These are phyloP conservation scores for Ceratocystiopsis sp. DNA, from an alignment of 2,329 filamentous ascomycete genomes.

Conservation along the genomic window DNA sequence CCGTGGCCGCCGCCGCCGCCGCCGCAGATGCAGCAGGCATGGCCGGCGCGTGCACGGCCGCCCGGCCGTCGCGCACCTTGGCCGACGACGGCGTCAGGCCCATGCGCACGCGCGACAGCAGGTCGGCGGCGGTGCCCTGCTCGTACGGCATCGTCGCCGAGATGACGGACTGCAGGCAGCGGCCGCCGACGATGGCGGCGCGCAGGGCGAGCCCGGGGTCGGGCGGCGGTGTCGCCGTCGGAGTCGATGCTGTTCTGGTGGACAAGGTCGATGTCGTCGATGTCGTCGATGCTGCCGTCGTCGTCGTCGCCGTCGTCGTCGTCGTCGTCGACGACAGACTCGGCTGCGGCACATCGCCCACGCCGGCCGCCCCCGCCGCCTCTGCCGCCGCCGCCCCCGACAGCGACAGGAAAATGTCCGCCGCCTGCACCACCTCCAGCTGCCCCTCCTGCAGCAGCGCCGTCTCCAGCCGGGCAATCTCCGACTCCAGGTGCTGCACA, in stretches of 20 bases:
- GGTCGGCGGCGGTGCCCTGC: constrained; percentile 13
- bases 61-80: constrained; percentile 2
- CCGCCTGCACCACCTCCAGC: constrained; percentile 8
- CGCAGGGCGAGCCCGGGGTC: no score
- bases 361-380: no score
- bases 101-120: constrained; percentile 16
- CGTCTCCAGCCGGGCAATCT: constrained; percentile 17
- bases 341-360: constrained; percentile 11
- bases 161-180: constrained; percentile 14
- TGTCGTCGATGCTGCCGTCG: no score
- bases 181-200: constrained; percentile 12
- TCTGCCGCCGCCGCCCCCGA: not conserved
- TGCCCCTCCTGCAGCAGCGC: constrained; percentile 14
- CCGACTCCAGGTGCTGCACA: constrained; percentile 17
- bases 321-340: no score
- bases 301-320: no score
- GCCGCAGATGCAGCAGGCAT: no score
- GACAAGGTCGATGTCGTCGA: no score
- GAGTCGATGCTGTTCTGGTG: no score
- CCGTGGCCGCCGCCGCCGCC: not conserved
- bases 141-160: constrained; percentile 14
- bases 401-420: constrained; percentile 8
- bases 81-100: constrained; percentile 16
- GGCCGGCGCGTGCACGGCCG: no score
- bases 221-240: no score